Percentiles rank a stretch among this genome's conserved stretches.
Conservation (phyloP, 169 alveolate species). For the Cryptosporidium sp. region DNA sequence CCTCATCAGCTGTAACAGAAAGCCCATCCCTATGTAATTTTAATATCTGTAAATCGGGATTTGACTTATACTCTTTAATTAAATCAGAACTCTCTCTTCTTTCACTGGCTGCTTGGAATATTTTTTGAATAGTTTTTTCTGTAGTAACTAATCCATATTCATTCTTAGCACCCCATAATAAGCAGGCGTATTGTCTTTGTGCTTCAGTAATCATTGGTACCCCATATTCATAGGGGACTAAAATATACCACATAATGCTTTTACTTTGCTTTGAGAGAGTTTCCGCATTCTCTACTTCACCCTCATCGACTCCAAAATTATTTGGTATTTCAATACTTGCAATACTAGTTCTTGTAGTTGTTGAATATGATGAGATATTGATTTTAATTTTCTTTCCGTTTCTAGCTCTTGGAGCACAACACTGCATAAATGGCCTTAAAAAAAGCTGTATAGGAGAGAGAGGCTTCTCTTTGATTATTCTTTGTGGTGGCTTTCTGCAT, state of each 20-base stretch:
- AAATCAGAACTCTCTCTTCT: conserved; percentile 39
- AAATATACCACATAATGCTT: conserved; percentile 40
- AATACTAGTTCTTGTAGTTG: conserved; percentile 65
- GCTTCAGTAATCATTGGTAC: conserved; percentile 55
- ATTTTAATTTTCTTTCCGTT: conserved; percentile 21
- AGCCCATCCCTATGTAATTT: conserved; percentile 58
- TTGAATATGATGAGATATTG: conserved; percentile 52
- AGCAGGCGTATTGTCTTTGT: conserved; percentile 42
- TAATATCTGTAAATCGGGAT: conserved; percentile 60
- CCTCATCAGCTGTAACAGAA: conserved; percentile 65
- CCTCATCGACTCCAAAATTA: neutral
- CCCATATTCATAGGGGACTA: conserved; percentile 64
- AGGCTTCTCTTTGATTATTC: neutral
- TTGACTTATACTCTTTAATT: conserved; percentile 58
- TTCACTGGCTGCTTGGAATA: conserved; percentile 15
- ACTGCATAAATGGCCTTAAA: conserved; percentile 64
- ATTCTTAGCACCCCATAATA: conserved; percentile 60
- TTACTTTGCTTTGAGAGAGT: conserved; percentile 7
- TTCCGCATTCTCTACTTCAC: neutral
- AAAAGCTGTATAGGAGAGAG: conserved; percentile 57
- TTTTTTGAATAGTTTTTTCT: conserved; percentile 33
- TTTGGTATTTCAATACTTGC: conserved; percentile 3
- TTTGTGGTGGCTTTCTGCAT: conserved; percentile 35
- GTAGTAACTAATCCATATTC: conserved; percentile 58
- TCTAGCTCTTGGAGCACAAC: conserved; percentile 63